These are phyloP conservation scores for Fraxinus albicans DNA, from an alignment of 305 asterid genomes.

Conservation along the genomic window DNA sequence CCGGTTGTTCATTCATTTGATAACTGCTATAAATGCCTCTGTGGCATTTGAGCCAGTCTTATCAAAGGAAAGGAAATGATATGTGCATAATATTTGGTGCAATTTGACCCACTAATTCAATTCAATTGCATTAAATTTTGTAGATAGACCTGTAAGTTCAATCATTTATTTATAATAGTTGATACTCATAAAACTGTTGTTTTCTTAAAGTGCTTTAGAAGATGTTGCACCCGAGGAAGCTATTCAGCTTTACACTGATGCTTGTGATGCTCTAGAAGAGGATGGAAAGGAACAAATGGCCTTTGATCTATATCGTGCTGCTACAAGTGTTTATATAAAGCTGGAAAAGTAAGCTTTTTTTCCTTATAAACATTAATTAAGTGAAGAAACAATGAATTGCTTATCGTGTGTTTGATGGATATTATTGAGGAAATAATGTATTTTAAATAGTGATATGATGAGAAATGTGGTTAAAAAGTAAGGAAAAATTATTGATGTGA, in stretches of 20 bases:
- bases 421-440: no score
- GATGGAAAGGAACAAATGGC: slow-evolving; percentile 98
- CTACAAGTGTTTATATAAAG: slow-evolving; percentile 72
- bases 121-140: neutral
- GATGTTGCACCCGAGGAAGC: slow-evolving; percentile 81
- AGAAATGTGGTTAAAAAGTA: no score
- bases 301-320: slow-evolving; percentile 88
- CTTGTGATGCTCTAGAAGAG: slow-evolving; percentile 81
- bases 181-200: slow-evolving; percentile 24
- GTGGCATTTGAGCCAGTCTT: neutral
- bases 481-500: no score
- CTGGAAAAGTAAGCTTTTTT: slow-evolving; percentile 77
- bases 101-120: neutral
- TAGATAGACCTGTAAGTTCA: neutral
- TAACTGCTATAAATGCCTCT: neutral
- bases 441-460: no score
- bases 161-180: slow-evolving; percentile 7
- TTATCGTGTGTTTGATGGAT: no score
- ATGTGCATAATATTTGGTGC: neutral
- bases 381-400: neutral
- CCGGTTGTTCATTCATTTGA: neutral
- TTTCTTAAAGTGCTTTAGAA: slow-evolving; percentile 73
- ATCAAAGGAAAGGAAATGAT: neutral
- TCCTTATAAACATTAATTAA: neutral
- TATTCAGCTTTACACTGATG: slow-evolving; percentile 74